Evolutionary conservation across 306 rosid species (phyloP).

Genomic region (Pachyrhizus erosus): DNA sequence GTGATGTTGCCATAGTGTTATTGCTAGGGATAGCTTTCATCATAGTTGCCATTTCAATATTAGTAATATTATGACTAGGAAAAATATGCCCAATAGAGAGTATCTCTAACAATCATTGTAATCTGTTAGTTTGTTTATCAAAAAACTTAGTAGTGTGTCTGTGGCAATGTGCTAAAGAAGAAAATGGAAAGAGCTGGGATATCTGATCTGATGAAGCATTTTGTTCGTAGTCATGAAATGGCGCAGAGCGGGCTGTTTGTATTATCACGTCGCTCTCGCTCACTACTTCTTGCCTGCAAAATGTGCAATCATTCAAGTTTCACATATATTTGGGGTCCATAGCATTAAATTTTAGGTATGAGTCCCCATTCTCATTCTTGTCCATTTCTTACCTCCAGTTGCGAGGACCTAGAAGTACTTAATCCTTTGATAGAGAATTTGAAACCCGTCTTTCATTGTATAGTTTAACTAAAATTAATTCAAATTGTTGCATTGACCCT

Average conservation of each 20-base stretch:
- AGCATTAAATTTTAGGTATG: constrained; percentile 29
- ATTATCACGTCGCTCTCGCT: constrained; percentile 40
- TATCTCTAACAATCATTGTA: background rate
- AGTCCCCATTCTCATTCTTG: constrained; percentile 26
- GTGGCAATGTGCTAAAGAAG: background rate
- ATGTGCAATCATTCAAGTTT: constrained; percentile 38
- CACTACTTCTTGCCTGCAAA: constrained; percentile 34
- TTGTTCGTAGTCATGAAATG: constrained; percentile 11
- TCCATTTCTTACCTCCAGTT: constrained; percentile 2
- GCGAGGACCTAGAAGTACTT: constrained; percentile 3
- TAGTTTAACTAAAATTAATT: background rate
- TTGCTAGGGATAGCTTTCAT: constrained; percentile 1
- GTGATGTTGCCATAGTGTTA: background rate
- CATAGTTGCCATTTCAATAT: background rate
- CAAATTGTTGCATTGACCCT: constrained; percentile 31
- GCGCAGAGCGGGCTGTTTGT: background rate
- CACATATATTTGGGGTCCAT: constrained; percentile 43
- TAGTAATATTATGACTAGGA: background rate
- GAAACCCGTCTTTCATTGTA: background rate
- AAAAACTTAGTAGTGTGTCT: background rate
- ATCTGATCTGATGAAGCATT: constrained; percentile 4
- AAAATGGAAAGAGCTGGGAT: background rate
- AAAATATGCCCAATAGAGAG: background rate
- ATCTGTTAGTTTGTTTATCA: background rate
- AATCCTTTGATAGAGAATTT: constrained; percentile 18